Evolutionary conservation across 257 asterid species (phyloP).

Genomic region (Forsythia suspensa): DNA sequence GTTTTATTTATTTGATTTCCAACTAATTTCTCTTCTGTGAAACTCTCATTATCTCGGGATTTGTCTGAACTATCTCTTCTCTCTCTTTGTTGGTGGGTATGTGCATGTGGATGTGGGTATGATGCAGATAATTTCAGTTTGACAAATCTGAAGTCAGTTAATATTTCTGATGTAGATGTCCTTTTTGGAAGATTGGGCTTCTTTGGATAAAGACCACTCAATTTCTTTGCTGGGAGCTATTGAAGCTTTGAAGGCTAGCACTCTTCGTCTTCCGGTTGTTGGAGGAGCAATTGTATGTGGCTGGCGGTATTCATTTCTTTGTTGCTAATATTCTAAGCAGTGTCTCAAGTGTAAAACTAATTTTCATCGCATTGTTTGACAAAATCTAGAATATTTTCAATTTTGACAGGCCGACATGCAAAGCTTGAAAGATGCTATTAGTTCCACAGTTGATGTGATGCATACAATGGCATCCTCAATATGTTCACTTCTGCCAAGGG

Average conservation of each 20-base stretch:
- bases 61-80: not conserved
- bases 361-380: conserved; percentile 7
- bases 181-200: conserved; percentile 70
- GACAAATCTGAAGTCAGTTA: conserved; percentile 18
- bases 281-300: conserved; percentile 79
- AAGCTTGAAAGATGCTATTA: conserved; percentile 75
- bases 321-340: not conserved
- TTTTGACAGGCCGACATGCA: conserved; percentile 60
- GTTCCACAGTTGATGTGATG: conserved; percentile 76
- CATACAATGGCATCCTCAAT: conserved; percentile 68
- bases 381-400: conserved; percentile 5
- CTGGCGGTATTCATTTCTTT: not conserved
- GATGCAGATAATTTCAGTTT: conserved; percentile 4
- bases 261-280: conserved; percentile 76
- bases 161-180: conserved; percentile 44
- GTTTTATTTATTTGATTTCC: not conserved
- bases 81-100: not conserved
- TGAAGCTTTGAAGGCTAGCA: conserved; percentile 90
- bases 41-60: not conserved
- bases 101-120: not conserved
- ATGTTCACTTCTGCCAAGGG: conserved; percentile 57
- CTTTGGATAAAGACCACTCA: conserved; percentile 68
- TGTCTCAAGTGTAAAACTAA: not conserved
- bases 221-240: conserved; percentile 76
- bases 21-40: not conserved